These are phyloP conservation scores for Brassica carinata DNA, from an alignment of 345 rosid species.

Conservation along the genomic window DNA sequence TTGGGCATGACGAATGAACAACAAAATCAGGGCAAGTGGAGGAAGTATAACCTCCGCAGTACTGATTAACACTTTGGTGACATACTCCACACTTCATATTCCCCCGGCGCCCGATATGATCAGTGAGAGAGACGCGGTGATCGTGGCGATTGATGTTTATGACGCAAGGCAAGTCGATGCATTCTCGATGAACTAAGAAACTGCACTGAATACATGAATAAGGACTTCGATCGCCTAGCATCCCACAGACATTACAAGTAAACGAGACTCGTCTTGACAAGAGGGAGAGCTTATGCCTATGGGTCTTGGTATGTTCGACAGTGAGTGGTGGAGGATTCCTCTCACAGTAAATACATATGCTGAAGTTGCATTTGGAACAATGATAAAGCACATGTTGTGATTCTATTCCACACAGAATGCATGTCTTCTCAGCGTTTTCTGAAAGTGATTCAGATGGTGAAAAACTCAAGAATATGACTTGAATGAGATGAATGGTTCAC, in stretches of 20 bases:
- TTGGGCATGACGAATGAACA: neutral
- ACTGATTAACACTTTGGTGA: neutral
- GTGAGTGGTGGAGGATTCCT: neutral
- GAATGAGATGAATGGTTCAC: neutral
- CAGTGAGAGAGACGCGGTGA: neutral
- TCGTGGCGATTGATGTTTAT: neutral
- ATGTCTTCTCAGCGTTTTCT: neutral
- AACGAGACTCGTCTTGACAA: neutral
- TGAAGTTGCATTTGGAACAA: neutral
- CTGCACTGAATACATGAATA: constrained; percentile 7
- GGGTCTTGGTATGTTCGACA: constrained; percentile 5
- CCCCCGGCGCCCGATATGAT: neutral
- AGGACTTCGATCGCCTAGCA: neutral
- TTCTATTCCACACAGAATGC: neutral
- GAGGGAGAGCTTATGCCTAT: neutral
- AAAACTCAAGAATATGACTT: neutral
- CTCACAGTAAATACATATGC: neutral
- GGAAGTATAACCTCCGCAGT: neutral
- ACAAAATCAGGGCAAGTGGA: neutral
- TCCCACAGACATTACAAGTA: constrained; percentile 1
- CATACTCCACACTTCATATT: neutral
- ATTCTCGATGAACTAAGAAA: neutral
- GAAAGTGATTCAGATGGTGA: neutral
- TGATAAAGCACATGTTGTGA: neutral
- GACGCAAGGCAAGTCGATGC: constrained; percentile 5